A percentile compares a stretch with the other conserved stretches of the same genome.
These are phyloP conservation scores for Thielaviopsis punctulata DNA, from an alignment of 2,329 filamentous ascomycete species.

Conservation along the genomic window DNA sequence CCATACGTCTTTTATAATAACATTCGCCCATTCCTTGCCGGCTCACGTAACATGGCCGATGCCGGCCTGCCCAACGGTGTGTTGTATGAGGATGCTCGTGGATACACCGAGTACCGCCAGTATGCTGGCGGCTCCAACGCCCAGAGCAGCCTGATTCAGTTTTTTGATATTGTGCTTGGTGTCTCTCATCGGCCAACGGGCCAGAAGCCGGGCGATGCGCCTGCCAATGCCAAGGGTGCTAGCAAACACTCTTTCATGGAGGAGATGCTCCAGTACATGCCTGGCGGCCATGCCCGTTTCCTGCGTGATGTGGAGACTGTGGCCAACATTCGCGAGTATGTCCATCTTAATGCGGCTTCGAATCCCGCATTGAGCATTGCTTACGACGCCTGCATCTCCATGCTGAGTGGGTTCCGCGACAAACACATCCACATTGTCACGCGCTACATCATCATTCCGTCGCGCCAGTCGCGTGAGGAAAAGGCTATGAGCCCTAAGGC, in stretches of 20 bases:
- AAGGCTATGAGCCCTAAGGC: constrained; percentile 40
- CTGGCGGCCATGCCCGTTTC: constrained; percentile 78
- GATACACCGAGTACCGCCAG: constrained; percentile 53
- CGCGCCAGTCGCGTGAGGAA: constrained; percentile 52
- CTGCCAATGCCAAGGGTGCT: constrained; percentile 23
- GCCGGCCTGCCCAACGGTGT: constrained; percentile 79
- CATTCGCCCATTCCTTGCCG: constrained; percentile 88
- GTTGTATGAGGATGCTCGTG: constrained; percentile 67
- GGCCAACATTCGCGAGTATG: constrained; percentile 76
- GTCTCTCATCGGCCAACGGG: constrained; percentile 84
- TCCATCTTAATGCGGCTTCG: constrained; percentile 37
- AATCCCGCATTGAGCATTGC: constrained; percentile 57
- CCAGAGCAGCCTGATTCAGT: constrained; percentile 90
- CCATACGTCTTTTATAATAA: constrained; percentile 89
- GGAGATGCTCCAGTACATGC: constrained; percentile 97
- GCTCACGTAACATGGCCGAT: constrained; percentile 94
- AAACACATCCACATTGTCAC: constrained; percentile 95
- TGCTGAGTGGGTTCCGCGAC: constrained; percentile 56
- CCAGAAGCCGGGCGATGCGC: constrained; percentile 27
- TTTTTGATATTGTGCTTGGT: constrained; percentile 84
- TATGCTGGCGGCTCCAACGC: constrained; percentile 92
- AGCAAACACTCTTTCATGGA: constrained; percentile 77
- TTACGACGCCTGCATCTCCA: constrained; percentile 75
- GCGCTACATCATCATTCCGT: constrained; percentile 85
- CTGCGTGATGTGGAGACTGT: constrained; percentile 61